Evolutionary conservation across 78 protist species (phyloP), one percentile per base, ranked within the genome.

Genomic region (Dictyostelium capitatum): DNA sequence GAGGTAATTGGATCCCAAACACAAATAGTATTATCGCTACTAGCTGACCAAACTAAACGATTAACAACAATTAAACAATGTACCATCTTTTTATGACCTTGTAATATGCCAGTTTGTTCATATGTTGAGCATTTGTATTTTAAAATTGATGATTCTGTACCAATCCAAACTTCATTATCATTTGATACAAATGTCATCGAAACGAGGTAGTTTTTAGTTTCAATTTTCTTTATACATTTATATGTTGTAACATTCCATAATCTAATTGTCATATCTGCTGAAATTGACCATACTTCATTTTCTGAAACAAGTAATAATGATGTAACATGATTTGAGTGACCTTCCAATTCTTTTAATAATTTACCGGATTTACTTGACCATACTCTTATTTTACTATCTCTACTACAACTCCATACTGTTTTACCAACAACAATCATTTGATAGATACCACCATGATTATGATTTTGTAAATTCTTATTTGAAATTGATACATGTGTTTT

Each of bases 1-100:
- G 83, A 78, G 4, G 74, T 85, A 3, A 30, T 51, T 14, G 92
- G 92, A 32, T 85, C 92, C 92, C 92, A 85, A 6, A 85, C 41
- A 30, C 74, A 77, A 1, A 85, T 75, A 1, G 77, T 41, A 32
- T 64, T 77, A 51, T 85, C 92, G 28, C 79, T 62, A n/a, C 83
- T 59, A 48, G 83, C 75, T 6, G 72, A 48, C 92, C 92, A 85
- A 8, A 85, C 47, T 1, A 28, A 50, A 20, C 77, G 47, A 32
- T 77, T 74, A 0, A 85, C 92, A 2, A 53, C 77, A 46, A 85
- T 85, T 50, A 85, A 41, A 20, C 84, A 85, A 54, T 85, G 92
- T 4, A 85, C 83, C 92, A 85, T 85, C 32, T 85, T 85, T 54
- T 85, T 85, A 43, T 85, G 92, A 30, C 92, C 92, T 20, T 50